Conservation (phyloP, 1,284 basidiomycete species). For the Neotropicomus parvogracilis region DNA sequence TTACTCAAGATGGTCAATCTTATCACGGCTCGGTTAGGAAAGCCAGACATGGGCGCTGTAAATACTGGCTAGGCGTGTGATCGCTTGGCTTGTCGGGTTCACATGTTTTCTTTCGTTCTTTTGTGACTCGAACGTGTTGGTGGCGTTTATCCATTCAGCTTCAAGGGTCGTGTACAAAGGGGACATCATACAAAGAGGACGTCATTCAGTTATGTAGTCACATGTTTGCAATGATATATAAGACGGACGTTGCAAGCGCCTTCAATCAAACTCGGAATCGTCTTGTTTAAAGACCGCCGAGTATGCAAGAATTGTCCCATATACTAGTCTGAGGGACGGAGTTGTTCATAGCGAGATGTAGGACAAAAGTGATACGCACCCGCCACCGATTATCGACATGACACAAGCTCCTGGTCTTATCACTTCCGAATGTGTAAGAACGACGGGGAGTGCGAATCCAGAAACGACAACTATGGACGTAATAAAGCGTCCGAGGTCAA, state of each 20-base stretch:
- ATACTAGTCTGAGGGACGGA: conserved; percentile 67
- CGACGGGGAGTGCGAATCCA: conserved; percentile 90
- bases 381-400: conserved; percentile 94
- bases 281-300: conserved; percentile 80
- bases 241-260: not conserved
- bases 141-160: not conserved
- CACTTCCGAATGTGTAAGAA: conserved; percentile 89
- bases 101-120: not conserved
- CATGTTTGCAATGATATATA: conserved; percentile 14
- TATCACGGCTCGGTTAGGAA: conserved; percentile 29
- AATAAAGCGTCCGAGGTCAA: conserved; percentile 88
- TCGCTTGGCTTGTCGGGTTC: not conserved
- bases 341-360: not conserved
- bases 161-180: conserved; percentile 7
- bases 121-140: no score
- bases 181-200: conserved; percentile 8
- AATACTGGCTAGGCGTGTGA: conserved; percentile 11
- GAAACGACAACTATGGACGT: conserved; percentile 89
- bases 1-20: conserved; percentile 30
- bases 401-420: conserved; percentile 83
- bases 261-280: conserved; percentile 66
- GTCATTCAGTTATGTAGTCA: conserved; percentile 14
- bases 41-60: conserved; percentile 21
- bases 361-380: conserved; percentile 39
- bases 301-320: conserved; percentile 90